A percentile compares a stretch with the other conserved stretches of the same genome.
These are phyloP conservation scores for Colletotrichum aenigma DNA, from an alignment of 2,329 filamentous ascomycete species.

Conservation along the genomic window DNA sequence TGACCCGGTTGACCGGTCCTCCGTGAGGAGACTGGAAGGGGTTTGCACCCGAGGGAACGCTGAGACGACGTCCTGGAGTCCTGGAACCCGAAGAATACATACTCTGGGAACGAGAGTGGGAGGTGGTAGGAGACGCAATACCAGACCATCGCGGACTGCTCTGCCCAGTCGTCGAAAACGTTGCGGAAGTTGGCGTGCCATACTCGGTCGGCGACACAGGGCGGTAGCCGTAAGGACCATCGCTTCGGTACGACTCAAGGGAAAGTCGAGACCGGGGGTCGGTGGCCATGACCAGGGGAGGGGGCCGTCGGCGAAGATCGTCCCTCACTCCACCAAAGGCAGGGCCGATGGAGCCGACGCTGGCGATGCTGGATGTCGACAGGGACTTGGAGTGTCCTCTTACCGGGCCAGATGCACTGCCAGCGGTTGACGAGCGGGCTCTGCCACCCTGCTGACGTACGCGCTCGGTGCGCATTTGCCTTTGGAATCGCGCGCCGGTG, in stretches of 20 bases:
- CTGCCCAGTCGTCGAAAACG: conserved; percentile 73
- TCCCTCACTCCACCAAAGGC: conserved; percentile 66
- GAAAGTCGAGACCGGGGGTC: conserved; percentile 71
- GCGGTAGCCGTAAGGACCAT: conserved; percentile 69
- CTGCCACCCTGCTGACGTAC: conserved; percentile 75
- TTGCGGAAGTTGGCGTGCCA: conserved; percentile 83
- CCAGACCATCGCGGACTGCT: conserved; percentile 78
- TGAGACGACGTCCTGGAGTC: conserved; percentile 76
- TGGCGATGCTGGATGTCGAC: conserved; percentile 86
- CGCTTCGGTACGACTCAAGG: conserved; percentile 71
- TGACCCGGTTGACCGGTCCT: conserved; percentile 59
- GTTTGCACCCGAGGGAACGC: conserved; percentile 77
- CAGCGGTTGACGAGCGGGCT: conserved; percentile 77
- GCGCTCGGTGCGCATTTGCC: conserved; percentile 87
- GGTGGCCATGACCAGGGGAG: conserved; percentile 78
- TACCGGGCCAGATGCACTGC: conserved; percentile 72
- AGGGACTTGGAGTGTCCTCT: conserved; percentile 85
- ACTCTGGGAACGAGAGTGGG: conserved; percentile 72
- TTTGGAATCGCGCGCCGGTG: conserved; percentile 88
- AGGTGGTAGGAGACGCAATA: conserved; percentile 74
- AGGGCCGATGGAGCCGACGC: conserved; percentile 70
- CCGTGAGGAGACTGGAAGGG: conserved; percentile 74
- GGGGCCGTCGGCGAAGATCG: conserved; percentile 74
- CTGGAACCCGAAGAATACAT: conserved; percentile 70
- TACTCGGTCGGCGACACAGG: conserved; percentile 74